These are phyloP conservation scores for Bisporella sp. DNA, from an alignment of 2,329 filamentous ascomycete genomes.

Conservation along the genomic window DNA sequence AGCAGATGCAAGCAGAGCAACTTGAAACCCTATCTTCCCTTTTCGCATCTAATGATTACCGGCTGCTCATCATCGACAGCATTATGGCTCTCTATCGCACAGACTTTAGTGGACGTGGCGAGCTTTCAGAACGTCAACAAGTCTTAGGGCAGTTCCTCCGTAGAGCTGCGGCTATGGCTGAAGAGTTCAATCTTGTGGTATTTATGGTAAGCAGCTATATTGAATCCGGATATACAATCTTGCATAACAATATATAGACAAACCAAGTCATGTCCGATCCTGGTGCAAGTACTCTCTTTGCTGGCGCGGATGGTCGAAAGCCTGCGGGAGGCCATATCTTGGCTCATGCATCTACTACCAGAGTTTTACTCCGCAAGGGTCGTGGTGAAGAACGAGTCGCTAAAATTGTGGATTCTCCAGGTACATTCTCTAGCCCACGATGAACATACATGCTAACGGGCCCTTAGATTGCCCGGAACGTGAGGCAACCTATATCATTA, in stretches of 20 bases:
- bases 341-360: conserved; percentile 60
- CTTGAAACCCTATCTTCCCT: conserved; percentile 53
- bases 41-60: conserved; percentile 57
- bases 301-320: conserved; percentile 60
- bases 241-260: conserved; percentile 36
- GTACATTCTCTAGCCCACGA: conserved; percentile 30
- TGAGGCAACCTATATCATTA: conserved; percentile 65
- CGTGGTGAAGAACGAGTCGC: conserved; percentile 64
- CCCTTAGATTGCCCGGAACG: conserved; percentile 57
- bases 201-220: conserved; percentile 40
- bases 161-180: conserved; percentile 57
- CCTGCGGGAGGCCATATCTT: conserved; percentile 62
- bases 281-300: conserved; percentile 60
- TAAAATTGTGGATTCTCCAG: conserved; percentile 61
- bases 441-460: neutral
- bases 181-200: conserved; percentile 63
- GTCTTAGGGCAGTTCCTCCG: conserved; percentile 60
- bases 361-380: conserved; percentile 60
- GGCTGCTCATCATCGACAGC: conserved; percentile 61
- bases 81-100: conserved; percentile 65
- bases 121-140: conserved; percentile 61
- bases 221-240: neutral
- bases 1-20: conserved; percentile 49
- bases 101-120: conserved; percentile 59
- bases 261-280: conserved; percentile 68